Evolutionary conservation across 495 filamentous ascomycete genomes (phyloP), one percentile per base, ranked within the genome.

Genomic region (Podospora australis): DNA sequence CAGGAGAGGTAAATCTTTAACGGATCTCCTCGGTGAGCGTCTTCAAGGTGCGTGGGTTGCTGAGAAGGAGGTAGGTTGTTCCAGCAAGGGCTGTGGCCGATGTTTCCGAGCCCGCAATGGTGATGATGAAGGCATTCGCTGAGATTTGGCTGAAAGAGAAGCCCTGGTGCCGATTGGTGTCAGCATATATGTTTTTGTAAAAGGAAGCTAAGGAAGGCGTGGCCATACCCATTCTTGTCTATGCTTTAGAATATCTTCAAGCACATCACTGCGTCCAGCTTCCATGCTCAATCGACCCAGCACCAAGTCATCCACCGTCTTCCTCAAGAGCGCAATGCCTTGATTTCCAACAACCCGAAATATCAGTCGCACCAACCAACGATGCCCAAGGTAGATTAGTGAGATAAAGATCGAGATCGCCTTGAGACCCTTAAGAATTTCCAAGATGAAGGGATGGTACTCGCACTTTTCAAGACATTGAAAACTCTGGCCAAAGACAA

Each of bases 401-500:
- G 70, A 24, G 13, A 55, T 52, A 40, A 71, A 41, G 24, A 56
- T 26, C 24, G 56, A 49, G 39, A 59, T 30, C 2, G 46, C 48
- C 19, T 39, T 62, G 46, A 68, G 44, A 22, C 56, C 43, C 8
- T 58, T 48, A 11, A 62, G 39, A 17, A 71, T 59, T 17, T 59
- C 52, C 1, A 52, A 23, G 23, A 71, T 42, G 61, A 60, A 72
- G 9, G 63, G 56, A 34, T 71, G 69, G 19, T 60, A 66, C 19
- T 35, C 19, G 21, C 34, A 21, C 1, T 35, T 44, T 7, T 57
- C 54, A 1, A 84, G 65, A 35, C 75, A 73, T 6, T 70, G 67
- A 49, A 84, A 78, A 0, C 78, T 55, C 41, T 75, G 61, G 0
- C 76, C 79, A 46, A 81, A 78, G 1, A 68, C 65, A 2, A 83